Evolutionary conservation across 2,329 filamentous ascomycete species (phyloP).

Genomic region (Pseudogymnoascus sp.): DNA sequence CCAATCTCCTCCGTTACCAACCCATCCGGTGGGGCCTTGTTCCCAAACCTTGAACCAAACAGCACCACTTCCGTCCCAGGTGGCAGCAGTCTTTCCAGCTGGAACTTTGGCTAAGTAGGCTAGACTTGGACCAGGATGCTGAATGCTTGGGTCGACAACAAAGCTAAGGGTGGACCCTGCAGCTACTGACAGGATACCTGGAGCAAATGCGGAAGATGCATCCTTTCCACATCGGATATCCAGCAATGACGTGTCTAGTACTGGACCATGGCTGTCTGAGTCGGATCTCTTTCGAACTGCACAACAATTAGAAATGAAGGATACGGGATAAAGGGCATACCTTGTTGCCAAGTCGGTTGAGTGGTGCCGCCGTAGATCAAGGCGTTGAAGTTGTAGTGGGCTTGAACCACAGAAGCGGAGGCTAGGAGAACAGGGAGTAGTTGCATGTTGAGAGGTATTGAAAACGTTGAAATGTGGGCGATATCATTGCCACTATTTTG

Average conservation of each 20-base stretch:
- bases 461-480: neutral
- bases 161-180: conserved; percentile 8
- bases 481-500: neutral
- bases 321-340: neutral
- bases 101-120: conserved; percentile 23
- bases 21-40: neutral
- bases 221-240: conserved; percentile 11
- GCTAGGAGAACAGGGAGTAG: neutral
- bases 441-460: neutral
- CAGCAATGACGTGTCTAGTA: neutral
- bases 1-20: neutral
- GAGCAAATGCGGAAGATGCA: conserved; percentile 3
- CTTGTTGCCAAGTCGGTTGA: neutral
- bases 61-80: conserved; percentile 20
- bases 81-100: conserved; percentile 15
- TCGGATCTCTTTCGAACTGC: conserved; percentile 11
- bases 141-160: conserved; percentile 33
- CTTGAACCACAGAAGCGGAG: neutral
- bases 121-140: conserved; percentile 19
- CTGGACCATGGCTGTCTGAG: conserved; percentile 12
- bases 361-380: neutral
- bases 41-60: conserved; percentile 24
- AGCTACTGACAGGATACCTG: conserved; percentile 6
- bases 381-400: conserved; percentile 6
- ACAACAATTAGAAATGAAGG: neutral